Evolutionary conservation across 2,329 filamentous ascomycete genomes (phyloP).

Genomic region (Fusarium pilosicola): DNA sequence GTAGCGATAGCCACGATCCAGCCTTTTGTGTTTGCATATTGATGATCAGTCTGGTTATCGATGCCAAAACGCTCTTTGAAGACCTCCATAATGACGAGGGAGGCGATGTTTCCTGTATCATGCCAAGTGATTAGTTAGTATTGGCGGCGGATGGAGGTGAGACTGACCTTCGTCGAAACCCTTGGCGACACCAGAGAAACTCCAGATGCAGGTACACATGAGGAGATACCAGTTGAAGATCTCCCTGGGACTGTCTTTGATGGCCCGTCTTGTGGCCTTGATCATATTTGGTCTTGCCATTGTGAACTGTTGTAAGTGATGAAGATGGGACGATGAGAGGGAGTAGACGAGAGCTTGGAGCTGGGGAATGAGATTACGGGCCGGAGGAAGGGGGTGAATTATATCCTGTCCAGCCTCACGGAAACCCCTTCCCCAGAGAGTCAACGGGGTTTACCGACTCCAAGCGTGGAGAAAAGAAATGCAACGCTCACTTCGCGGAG

Average conservation of each 20-base stretch:
- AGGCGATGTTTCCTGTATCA: constrained; percentile 44
- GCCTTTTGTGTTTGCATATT: constrained; percentile 45
- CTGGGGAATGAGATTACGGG: neutral
- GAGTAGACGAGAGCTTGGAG: no score
- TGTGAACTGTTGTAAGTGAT: neutral
- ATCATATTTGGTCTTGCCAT: constrained; percentile 37
- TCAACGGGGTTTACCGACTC: neutral
- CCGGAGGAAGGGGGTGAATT: neutral
- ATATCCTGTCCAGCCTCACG: neutral
- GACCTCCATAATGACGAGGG: constrained; percentile 42
- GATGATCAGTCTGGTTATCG: constrained; percentile 32
- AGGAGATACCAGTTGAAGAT: constrained; percentile 47
- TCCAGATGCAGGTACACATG: constrained; percentile 42
- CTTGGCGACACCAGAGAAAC: constrained; percentile 46
- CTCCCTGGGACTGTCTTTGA: constrained; percentile 40
- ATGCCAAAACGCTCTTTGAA: constrained; percentile 43
- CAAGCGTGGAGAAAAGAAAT: neutral
- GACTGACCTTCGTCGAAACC: constrained; percentile 45
- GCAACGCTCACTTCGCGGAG: neutral
- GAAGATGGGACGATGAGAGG: neutral
- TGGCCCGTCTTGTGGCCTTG: constrained; percentile 41
- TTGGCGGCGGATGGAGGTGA: rapidly evolving
- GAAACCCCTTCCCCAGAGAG: neutral
- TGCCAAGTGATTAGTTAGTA: neutral
- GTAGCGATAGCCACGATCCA: constrained; percentile 48